A percentile compares a stretch with the other conserved stretches of the same genome.
Evolutionary conservation across 352 stramenopile species (phyloP).

Genomic region (Phytophthora nicotianae): DNA sequence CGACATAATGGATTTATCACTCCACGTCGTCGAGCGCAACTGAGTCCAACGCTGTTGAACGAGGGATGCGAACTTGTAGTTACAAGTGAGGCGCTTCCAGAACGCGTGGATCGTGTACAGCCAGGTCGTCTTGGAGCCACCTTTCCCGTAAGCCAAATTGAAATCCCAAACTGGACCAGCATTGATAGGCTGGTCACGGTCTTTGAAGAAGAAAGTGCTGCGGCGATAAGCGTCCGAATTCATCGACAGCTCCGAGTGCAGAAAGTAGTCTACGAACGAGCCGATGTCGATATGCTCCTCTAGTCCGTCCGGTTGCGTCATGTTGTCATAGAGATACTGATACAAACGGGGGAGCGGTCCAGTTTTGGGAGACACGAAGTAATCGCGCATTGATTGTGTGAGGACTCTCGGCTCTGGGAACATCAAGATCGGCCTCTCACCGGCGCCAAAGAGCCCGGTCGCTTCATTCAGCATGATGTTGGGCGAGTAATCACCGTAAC

Average conservation of each 20-base stretch:
- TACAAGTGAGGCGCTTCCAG: conserved; percentile 70
- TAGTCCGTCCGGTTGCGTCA: conserved; percentile 56
- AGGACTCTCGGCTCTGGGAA: conserved; percentile 44
- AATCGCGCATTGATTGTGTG: conserved; percentile 69
- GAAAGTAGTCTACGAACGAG: conserved; percentile 75
- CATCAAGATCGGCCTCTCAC: conserved; percentile 54
- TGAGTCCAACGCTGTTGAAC: conserved; percentile 58
- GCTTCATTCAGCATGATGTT: conserved; percentile 70
- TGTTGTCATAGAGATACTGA: conserved; percentile 64
- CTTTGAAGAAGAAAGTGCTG: conserved; percentile 78
- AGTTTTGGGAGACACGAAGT: conserved; percentile 56
- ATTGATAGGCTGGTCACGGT: conserved; percentile 66
- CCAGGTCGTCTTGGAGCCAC: conserved; percentile 48
- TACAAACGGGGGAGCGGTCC: conserved; percentile 64
- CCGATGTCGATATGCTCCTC: conserved; percentile 64
- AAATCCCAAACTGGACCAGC: conserved; percentile 75
- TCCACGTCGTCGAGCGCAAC: conserved; percentile 55
- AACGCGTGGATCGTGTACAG: conserved; percentile 58
- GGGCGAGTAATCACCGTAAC: conserved; percentile 56
- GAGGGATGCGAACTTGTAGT: conserved; percentile 73
- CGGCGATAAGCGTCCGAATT: conserved; percentile 69
- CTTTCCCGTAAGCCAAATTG: conserved; percentile 65
- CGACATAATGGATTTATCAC: conserved; percentile 47
- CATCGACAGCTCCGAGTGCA: conserved; percentile 68
- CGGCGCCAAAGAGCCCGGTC: conserved; percentile 57